Evolutionary conservation across 2,329 filamentous ascomycete genomes (phyloP).

Genomic region (Aspergillus uvarum): DNA sequence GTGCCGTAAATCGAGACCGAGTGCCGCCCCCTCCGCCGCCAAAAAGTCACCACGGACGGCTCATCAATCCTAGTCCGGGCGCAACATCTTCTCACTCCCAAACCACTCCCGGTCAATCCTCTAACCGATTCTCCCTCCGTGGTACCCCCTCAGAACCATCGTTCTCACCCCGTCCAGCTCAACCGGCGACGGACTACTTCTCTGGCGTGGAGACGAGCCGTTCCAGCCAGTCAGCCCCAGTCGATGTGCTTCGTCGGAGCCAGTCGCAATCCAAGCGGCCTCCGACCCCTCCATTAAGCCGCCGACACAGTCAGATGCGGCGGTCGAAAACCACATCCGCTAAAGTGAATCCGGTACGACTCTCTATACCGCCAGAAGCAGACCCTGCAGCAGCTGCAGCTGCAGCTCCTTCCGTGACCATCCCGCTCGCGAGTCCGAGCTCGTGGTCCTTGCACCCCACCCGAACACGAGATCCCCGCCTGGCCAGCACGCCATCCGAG

Average conservation of each 20-base stretch:
- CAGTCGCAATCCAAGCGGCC: slow-evolving; percentile 43
- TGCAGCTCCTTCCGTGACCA: slow-evolving; percentile 17
- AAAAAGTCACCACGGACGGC: slow-evolving; percentile 74
- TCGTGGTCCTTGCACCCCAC: slow-evolving; percentile 25
- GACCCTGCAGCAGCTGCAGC: slow-evolving; percentile 49
- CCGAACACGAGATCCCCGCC: slow-evolving; percentile 15
- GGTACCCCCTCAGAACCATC: slow-evolving; percentile 24
- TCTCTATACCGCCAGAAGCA: slow-evolving; percentile 47
- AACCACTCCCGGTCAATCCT: slow-evolving; percentile 26
- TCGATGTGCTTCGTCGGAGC: slow-evolving; percentile 31
- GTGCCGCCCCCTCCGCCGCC: slow-evolving; percentile 69
- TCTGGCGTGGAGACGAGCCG: slow-evolving; percentile 17
- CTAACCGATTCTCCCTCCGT: slow-evolving; percentile 29
- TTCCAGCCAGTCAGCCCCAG: slow-evolving; percentile 15
- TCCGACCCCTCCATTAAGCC: slow-evolving; percentile 50
- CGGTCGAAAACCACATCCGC: slow-evolving; percentile 37
- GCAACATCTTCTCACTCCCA: slow-evolving; percentile 24
- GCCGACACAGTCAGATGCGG: slow-evolving; percentile 49
- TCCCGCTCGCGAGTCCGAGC: slow-evolving; percentile 29
- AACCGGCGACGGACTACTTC: slow-evolving; percentile 49
- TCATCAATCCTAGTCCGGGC: slow-evolving; percentile 54
- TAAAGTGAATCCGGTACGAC: slow-evolving; percentile 32
- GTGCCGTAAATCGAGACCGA: slow-evolving; percentile 52
- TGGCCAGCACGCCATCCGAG: slow-evolving; percentile 14
- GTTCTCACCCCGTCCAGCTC: slow-evolving; percentile 47